Conservation (phyloP, 441 rosid species). For the Daphne laureola region DNA sequence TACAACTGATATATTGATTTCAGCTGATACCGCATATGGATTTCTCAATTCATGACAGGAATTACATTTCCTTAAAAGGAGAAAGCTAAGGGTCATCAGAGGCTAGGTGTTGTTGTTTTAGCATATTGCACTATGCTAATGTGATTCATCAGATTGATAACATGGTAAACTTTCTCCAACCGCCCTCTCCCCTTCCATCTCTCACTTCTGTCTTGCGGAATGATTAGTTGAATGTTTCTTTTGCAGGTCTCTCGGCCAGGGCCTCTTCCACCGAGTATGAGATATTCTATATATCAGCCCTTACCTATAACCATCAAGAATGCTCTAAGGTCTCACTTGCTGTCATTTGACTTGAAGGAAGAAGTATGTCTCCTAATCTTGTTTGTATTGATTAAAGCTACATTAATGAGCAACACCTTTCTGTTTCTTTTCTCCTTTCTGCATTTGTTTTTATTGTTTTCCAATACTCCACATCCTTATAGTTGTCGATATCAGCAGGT, state of each 20-base stretch:
- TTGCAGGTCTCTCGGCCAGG: slow-evolving; percentile 71
- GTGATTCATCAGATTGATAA: slow-evolving; percentile 78
- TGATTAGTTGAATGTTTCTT: slow-evolving; percentile 7
- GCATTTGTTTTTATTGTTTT: slow-evolving; percentile 7
- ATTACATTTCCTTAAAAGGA: slow-evolving; percentile 21
- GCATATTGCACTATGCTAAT: slow-evolving; percentile 92
- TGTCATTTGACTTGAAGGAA: slow-evolving; percentile 39
- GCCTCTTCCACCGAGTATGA: slow-evolving; percentile 65
- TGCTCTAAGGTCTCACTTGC: slow-evolving; percentile 56
- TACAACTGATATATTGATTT: too few relatives aligned
- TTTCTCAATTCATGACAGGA: slow-evolving; percentile 26
- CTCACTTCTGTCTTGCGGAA: background rate
- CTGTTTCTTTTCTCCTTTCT: slow-evolving; percentile 2
- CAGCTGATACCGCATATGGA: background rate
- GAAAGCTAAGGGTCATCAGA: slow-evolving; percentile 25
- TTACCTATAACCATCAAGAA: slow-evolving; percentile 67
- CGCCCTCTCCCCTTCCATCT: slow-evolving; percentile 5
- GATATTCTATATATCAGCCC: slow-evolving; percentile 70
- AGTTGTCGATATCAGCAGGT: slow-evolving; percentile 6
- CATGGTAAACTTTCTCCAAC: slow-evolving; percentile 45
- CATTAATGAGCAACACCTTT: background rate
- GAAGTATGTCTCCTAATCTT: slow-evolving; percentile 36
- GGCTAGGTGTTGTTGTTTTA: slow-evolving; percentile 79
- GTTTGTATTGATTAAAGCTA: background rate
- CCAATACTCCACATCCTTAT: too few relatives aligned